Evolutionary conservation across 306 rosid species (phyloP).

Genomic region (Acmispon strigosus): DNA sequence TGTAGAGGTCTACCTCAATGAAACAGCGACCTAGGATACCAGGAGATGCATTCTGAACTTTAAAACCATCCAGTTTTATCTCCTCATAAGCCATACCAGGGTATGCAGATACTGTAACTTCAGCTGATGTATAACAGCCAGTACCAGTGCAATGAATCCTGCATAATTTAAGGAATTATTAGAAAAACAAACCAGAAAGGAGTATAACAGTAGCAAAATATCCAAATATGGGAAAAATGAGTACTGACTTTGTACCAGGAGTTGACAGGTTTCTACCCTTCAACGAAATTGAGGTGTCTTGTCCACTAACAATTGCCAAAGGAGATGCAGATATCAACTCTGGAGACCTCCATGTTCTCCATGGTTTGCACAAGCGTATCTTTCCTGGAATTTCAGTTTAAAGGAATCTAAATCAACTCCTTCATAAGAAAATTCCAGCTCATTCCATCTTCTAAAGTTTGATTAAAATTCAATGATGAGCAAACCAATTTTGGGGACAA

Average conservation of each 20-base stretch:
- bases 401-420: slow-evolving; percentile 11
- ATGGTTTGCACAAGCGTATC: slow-evolving; percentile 51
- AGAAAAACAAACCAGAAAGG: slow-evolving; percentile 1
- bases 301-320: slow-evolving; percentile 75
- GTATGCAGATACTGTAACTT: slow-evolving; percentile 38
- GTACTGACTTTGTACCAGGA: slow-evolving; percentile 71
- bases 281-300: slow-evolving; percentile 57
- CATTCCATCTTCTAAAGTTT: background rate
- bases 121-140: slow-evolving; percentile 59
- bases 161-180: slow-evolving; percentile 23
- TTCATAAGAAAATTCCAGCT: background rate
- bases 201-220: background rate
- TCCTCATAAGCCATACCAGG: slow-evolving; percentile 48
- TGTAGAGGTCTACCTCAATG: slow-evolving; percentile 57
- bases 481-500: background rate
- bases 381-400: slow-evolving; percentile 53
- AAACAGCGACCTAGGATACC: slow-evolving; percentile 75
- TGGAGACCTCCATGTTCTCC: slow-evolving; percentile 72
- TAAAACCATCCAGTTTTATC: slow-evolving; percentile 51
- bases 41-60: slow-evolving; percentile 49
- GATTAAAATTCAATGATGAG: background rate
- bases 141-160: slow-evolving; percentile 78
- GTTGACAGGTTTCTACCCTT: slow-evolving; percentile 74
- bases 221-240: background rate
- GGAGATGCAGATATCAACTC: slow-evolving; percentile 82